phyloP scores from a whole-genome alignment of 1,284 basidiomycete species.

The Austroboletus rostrupii region DNA sequence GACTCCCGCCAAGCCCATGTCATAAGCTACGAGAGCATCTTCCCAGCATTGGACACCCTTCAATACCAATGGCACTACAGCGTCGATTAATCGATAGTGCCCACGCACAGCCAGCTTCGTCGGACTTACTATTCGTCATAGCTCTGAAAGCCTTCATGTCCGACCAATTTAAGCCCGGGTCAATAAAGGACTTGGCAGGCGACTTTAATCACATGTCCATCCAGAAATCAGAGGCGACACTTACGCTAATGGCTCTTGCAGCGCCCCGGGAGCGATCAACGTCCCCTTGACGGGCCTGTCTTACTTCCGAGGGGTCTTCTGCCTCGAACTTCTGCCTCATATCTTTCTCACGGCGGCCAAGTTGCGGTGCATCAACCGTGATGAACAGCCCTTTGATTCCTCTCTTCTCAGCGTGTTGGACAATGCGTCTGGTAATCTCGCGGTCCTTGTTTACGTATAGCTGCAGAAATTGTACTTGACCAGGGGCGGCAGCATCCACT shows the following conservation, averaged over 20 bases:
- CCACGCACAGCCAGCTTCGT: background rate
- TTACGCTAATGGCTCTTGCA: slow-evolving; percentile 87
- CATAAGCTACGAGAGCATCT: slow-evolving; percentile 88
- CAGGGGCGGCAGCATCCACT: slow-evolving; percentile 71
- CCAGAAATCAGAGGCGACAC: slow-evolving; percentile 24
- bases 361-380: slow-evolving; percentile 90
- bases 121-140: slow-evolving; percentile 73
- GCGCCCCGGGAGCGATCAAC: slow-evolving; percentile 88
- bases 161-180: slow-evolving; percentile 83
- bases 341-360: slow-evolving; percentile 89
- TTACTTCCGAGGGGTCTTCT: slow-evolving; percentile 71
- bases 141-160: slow-evolving; percentile 87
- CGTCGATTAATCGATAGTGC: background rate
- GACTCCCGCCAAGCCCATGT: slow-evolving; percentile 76
- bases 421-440: slow-evolving; percentile 75
- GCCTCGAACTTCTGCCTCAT: slow-evolving; percentile 96
- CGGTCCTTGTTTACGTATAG: slow-evolving; percentile 84
- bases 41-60: slow-evolving; percentile 96
- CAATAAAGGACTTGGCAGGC: slow-evolving; percentile 82
- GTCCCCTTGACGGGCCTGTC: slow-evolving; percentile 49
- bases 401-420: slow-evolving; percentile 79
- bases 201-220: background rate
- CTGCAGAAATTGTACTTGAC: slow-evolving; percentile 79
- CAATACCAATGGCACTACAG: slow-evolving; percentile 81
- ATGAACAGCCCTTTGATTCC: slow-evolving; percentile 87